Evolutionary conservation across 176 grass and related monocot genomes (phyloP).

Genomic region (Oryza rufipogon): DNA sequence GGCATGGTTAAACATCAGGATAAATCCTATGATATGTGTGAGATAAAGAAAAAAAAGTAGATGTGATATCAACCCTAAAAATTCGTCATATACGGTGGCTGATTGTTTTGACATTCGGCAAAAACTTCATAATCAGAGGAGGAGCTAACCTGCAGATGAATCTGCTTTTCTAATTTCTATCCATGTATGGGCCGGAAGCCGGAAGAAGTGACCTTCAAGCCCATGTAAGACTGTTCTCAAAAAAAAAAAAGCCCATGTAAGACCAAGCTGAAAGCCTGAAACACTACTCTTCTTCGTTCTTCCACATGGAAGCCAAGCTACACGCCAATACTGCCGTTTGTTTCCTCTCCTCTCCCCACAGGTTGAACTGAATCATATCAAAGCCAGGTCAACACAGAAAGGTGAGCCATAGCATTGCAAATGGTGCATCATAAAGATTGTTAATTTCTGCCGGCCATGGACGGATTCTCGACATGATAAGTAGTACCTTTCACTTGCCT

Average conservation of each 20-base stretch:
- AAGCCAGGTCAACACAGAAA: background rate
- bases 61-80: no score
- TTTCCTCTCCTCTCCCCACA: background rate
- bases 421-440: conserved; percentile 33
- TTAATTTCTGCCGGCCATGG: conserved; percentile 32
- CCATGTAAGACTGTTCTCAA: background rate
- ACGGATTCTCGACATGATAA: conserved; percentile 25
- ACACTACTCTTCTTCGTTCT: background rate
- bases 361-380: background rate
- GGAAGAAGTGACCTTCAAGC: background rate
- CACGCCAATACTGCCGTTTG: background rate
- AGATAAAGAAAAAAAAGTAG: no score
- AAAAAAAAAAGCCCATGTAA: background rate
- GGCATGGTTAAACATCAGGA: no score
- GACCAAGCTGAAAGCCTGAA: background rate
- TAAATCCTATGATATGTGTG: no score
- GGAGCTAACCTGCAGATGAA: no score
- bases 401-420: background rate
- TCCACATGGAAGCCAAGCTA: conserved; percentile 19
- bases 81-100: no score
- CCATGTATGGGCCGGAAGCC: background rate
- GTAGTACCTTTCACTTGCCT: background rate
- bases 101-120: no score
- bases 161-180: background rate
- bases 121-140: no score